A percentile compares a stretch with the other conserved stretches of the same genome.
These are phyloP conservation scores for Trichoderma arundinaceum DNA, from an alignment of 2,329 filamentous ascomycete genomes.

Conservation along the genomic window DNA sequence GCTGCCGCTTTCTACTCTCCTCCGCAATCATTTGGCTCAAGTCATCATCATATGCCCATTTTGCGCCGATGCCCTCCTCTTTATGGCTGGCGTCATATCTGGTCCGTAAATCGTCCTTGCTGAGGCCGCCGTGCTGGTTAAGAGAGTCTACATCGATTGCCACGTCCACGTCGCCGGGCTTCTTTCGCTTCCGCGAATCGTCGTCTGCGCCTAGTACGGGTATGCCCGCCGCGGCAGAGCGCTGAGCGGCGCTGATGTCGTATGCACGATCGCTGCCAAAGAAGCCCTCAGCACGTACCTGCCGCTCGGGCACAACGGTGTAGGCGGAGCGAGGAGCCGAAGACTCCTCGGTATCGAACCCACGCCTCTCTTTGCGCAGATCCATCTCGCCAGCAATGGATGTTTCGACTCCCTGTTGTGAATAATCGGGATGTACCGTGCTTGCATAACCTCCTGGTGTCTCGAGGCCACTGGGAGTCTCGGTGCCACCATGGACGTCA, in stretches of 20 bases:
- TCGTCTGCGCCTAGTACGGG: constrained; percentile 83
- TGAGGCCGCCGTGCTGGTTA: constrained; percentile 74
- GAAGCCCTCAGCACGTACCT: constrained; percentile 86
- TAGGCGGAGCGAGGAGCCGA: constrained; percentile 80
- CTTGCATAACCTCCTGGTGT: constrained; percentile 83
- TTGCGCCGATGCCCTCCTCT: constrained; percentile 69
- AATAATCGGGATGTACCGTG: constrained; percentile 77
- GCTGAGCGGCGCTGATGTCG: constrained; percentile 68
- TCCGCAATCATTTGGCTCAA: constrained; percentile 94
- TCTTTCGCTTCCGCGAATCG: constrained; percentile 83
- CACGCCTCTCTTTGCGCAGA: constrained; percentile 80
- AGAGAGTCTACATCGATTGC: constrained; percentile 86
- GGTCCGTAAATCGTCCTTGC: constrained; percentile 80
- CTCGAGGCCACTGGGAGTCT: constrained; percentile 78
- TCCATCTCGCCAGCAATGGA: constrained; percentile 87
- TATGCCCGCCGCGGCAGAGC: constrained; percentile 52
- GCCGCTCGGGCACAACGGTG: constrained; percentile 86
- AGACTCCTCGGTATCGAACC: constrained; percentile 84
- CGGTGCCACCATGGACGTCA: constrained; percentile 68
- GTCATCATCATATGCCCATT: constrained; percentile 83
- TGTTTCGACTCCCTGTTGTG: constrained; percentile 68
- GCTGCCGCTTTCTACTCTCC: constrained; percentile 88
- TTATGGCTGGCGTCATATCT: constrained; percentile 76
- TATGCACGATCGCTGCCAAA: constrained; percentile 95
- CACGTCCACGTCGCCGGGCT: constrained; percentile 93